phyloP scores from a whole-genome alignment of 495 filamentous ascomycete species.

The Astrothelium subdiscretum region DNA sequence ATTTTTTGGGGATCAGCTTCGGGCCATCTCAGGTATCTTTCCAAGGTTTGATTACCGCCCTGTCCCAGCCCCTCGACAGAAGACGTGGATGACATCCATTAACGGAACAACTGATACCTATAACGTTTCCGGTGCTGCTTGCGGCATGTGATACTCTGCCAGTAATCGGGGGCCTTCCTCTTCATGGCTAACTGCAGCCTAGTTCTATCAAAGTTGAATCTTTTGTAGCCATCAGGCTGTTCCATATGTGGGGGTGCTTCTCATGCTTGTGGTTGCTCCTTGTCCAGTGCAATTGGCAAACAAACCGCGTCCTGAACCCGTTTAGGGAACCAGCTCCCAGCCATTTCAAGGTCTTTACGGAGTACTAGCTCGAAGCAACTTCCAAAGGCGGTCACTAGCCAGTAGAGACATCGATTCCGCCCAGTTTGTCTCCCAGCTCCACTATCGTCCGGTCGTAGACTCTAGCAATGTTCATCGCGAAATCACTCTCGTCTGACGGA shows the following conservation, averaged over 20 bases:
- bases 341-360: no score
- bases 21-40: no score
- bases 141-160: not conserved
- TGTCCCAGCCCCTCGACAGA: not conserved
- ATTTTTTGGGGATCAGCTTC: no score
- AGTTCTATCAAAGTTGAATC: not conserved
- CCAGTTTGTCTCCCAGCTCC: conserved; percentile 44
- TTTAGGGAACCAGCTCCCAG: no score
- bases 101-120: not conserved
- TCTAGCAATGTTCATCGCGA: conserved; percentile 57
- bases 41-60: not conserved
- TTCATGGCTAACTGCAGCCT: not conserved
- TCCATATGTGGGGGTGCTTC: no score
- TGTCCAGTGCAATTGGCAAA: no score
- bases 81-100: not conserved
- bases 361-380: no score
- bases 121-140: not conserved
- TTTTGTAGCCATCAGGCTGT: no score
- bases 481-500: conserved; percentile 27
- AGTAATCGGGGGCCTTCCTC: not conserved
- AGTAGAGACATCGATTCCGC: not conserved
- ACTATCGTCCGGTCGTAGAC: conserved; percentile 73
- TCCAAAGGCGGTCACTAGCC: not conserved
- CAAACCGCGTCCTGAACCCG: no score
- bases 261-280: no score